A percentile compares a stretch with the other conserved stretches of the same genome.
These are phyloP conservation scores for Colletotrichum sp. DNA, from an alignment of 2,329 filamentous ascomycete species.

Conservation along the genomic window DNA sequence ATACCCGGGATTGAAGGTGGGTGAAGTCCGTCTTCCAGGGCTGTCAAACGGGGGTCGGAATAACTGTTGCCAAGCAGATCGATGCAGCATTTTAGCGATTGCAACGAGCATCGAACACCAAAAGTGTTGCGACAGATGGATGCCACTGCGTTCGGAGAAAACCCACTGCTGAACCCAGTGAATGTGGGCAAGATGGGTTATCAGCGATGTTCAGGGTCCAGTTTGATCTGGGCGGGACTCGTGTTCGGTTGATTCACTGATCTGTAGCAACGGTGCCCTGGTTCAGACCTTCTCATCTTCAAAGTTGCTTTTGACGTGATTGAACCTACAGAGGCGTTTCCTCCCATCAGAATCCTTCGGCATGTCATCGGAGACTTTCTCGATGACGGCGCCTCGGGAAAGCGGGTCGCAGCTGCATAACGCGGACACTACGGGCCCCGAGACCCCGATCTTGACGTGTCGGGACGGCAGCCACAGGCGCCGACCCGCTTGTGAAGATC, in stretches of 20 bases:
- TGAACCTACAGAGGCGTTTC: background rate
- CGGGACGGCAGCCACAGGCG: background rate
- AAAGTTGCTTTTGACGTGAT: background rate
- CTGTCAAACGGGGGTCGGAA: background rate
- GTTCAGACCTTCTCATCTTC: background rate
- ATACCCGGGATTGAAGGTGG: background rate
- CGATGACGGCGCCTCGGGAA: background rate
- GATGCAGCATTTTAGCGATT: background rate
- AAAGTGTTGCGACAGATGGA: background rate
- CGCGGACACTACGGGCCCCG: background rate
- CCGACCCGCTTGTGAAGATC: background rate
- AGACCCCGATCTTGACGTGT: background rate
- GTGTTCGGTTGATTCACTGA: background rate
- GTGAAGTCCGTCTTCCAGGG: background rate
- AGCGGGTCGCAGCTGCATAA: background rate
- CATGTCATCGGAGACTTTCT: background rate
- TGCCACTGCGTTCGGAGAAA: background rate
- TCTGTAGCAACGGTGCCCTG: background rate
- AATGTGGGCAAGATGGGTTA: background rate
- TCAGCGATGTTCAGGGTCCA: background rate
- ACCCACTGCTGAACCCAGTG: background rate
- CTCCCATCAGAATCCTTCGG: background rate
- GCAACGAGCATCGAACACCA: background rate
- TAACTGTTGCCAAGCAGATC: background rate
- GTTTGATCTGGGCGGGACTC: background rate